Percentiles rank a stretch among this genome's conserved stretches.
phyloP scores from a whole-genome alignment of 805 yeast species.

The Candida anglica region DNA sequence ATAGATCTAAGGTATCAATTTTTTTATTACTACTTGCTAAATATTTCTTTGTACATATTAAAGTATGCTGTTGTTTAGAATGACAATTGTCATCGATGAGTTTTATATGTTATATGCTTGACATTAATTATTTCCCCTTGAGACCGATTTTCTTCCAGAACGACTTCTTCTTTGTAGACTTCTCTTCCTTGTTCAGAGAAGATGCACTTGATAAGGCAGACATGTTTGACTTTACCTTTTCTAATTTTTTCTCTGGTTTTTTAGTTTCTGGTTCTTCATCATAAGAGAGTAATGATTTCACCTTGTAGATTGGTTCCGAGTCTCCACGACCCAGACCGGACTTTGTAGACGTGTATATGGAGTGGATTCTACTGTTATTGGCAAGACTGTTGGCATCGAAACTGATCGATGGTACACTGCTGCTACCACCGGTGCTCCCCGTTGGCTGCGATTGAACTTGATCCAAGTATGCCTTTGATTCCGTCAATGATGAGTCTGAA shows the following conservation, averaged over 20 bases:
- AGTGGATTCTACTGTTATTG: slow-evolving; percentile 30
- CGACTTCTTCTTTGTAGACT: slow-evolving; percentile 12
- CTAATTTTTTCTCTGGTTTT: slow-evolving; percentile 21
- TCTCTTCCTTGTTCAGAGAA: slow-evolving; percentile 9
- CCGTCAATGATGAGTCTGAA: slow-evolving; percentile 23
- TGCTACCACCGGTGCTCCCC: neutral
- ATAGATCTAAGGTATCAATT: too few relatives aligned
- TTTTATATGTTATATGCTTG: too few relatives aligned
- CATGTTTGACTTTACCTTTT: slow-evolving; percentile 5
- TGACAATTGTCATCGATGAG: too few relatives aligned
- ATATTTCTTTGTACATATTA: too few relatives aligned
- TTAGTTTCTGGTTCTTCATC: slow-evolving; percentile 22
- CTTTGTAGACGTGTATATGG: slow-evolving; percentile 26
- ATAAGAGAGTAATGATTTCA: slow-evolving; percentile 35
- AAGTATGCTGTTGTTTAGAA: too few relatives aligned
- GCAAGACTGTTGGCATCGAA: slow-evolving; percentile 12
- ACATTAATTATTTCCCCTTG: too few relatives aligned
- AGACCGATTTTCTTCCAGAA: slow-evolving; percentile 21
- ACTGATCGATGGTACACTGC: slow-evolving; percentile 1
- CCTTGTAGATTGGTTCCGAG: slow-evolving; percentile 34
- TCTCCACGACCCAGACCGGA: slow-evolving; percentile 1
- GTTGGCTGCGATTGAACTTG: slow-evolving; percentile 15
- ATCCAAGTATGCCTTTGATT: slow-evolving; percentile 20
- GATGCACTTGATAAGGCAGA: slow-evolving; percentile 4
- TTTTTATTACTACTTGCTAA: too few relatives aligned